Percentiles rank a stretch among this genome's conserved stretches.
phyloP scores from a whole-genome alignment of 225 moss, liverwort and hornwort genomes.

The Asterella californica region DNA sequence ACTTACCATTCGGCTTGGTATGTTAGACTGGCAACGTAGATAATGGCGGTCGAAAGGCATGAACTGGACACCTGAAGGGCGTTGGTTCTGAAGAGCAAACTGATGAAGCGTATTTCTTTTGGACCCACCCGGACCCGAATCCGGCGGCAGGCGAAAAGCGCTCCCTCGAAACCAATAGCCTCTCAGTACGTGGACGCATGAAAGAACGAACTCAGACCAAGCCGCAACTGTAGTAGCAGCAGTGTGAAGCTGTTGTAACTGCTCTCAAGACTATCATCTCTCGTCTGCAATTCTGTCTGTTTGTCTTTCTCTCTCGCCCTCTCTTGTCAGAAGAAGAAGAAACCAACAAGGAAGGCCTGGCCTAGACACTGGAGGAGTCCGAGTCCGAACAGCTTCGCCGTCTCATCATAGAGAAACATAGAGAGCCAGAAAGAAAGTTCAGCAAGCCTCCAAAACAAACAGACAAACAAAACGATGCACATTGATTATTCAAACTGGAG shows the following conservation, averaged over 20 bases:
- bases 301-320: too few relatives aligned
- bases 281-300: neutral
- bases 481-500: neutral
- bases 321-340: neutral
- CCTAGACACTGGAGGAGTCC: neutral
- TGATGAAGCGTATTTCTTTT: too few relatives aligned
- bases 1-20: too few relatives aligned
- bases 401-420: neutral
- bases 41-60: too few relatives aligned
- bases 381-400: neutral
- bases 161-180: too few relatives aligned
- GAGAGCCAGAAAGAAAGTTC: neutral
- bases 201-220: neutral
- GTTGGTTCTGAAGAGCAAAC: too few relatives aligned
- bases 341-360: neutral
- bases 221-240: constrained; percentile 9
- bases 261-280: neutral
- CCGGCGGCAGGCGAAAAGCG: too few relatives aligned
- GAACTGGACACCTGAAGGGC: too few relatives aligned
- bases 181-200: neutral
- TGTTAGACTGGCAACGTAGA: too few relatives aligned
- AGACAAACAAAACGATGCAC: neutral
- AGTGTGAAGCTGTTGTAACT: constrained; percentile 28
- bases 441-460: neutral
- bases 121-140: too few relatives aligned